Base-by-base conservation (phyloP, 495 filamentous ascomycete species). In the Sordaria brevicollis region DNA sequence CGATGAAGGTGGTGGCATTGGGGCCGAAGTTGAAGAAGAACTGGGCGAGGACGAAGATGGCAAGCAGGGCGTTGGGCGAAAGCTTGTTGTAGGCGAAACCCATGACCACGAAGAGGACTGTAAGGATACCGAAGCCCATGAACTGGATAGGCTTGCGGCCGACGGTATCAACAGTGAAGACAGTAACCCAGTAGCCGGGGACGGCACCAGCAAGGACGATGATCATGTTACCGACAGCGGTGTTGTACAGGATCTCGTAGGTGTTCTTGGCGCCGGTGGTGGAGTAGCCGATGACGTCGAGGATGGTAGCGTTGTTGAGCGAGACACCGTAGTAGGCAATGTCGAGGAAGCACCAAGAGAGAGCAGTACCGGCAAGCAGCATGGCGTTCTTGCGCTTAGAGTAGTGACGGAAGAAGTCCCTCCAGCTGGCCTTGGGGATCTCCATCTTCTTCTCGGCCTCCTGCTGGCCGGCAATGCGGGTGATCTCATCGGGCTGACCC, bases 1-100 rank as follows among this genome's bases (percentile, higher is more conserved):
- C 89, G 74, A 96, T 90, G 82, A 96, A 96, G 36, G 93, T 96
- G 25, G 92, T 96, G 2, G 91, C 84, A 79, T 96, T 96, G 67
- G 93, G 93, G 2, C 93, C 89, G 70, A 92, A 83, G 74, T 83
- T 83, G 77, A 84, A 83, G 74, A 83, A 94, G 82, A 92, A 92
- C 73, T 94, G 90, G n/a, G 89, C 88, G 3, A 95, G 80, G 21
- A 94, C 85, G 76, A 94, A 95, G 69, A 93, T 85, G n/a, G 83
- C 89, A 29, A 94, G 83, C 11, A 93, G 83, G 31, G 74, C 85
- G 72, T 72, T 84, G 69, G 74, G 77, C 72, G 72, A 87, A 76
- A 81, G 79, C 34, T 83, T 71, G 69, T 85, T 72, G 80, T 89
- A 93, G 33, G 84, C 87, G 73, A 91, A 91, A 4, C 91, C 92